Percentiles rank a stretch among this genome's conserved stretches.
These are phyloP conservation scores for Fusarium setosum DNA, from an alignment of 2,329 filamentous ascomycete genomes.

Conservation along the genomic window DNA sequence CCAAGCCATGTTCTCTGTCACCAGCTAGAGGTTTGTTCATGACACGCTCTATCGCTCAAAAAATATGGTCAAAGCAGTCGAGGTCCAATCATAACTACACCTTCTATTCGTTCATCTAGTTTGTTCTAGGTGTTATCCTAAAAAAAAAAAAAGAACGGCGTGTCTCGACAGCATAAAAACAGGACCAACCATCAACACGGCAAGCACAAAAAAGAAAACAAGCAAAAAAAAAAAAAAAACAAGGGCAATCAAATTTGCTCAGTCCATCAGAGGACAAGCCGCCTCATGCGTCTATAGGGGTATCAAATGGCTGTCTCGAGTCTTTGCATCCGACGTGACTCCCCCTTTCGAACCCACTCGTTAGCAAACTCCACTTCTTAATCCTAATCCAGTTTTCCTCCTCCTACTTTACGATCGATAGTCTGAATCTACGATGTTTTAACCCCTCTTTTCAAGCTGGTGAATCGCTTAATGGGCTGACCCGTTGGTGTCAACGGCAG, in stretches of 20 bases:
- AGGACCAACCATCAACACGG: not conserved
- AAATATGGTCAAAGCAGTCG: not conserved
- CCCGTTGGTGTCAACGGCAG: conserved; percentile 50
- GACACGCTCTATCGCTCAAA: not conserved
- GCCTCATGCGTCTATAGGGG: conserved; percentile 49
- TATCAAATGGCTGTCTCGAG: conserved; percentile 45
- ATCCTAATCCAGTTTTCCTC: conserved; percentile 4
- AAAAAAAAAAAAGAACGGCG: not conserved
- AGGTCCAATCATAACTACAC: not conserved
- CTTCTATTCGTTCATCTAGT: conserved; percentile 24
- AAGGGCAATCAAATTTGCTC: conserved; percentile 34
- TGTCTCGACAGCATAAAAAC: conserved; percentile 6
- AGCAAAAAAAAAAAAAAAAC: conserved; percentile 23
- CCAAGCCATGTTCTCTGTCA: too few relatives aligned
- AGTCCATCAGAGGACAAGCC: conserved; percentile 32
- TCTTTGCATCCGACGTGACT: conserved; percentile 40
- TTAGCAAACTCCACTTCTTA: conserved; percentile 24
- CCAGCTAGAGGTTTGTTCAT: too few relatives aligned
- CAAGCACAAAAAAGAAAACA: conserved; percentile 9
- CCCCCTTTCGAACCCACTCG: conserved; percentile 33
- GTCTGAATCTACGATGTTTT: conserved; percentile 2
- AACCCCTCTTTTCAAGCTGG: too few relatives aligned
- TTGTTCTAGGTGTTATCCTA: conserved; percentile 11
- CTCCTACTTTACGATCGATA: not conserved
- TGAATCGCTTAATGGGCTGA: conserved; percentile 53